phyloP scores from a whole-genome alignment of 208 protist species.

The Perkinsela sp. region DNA sequence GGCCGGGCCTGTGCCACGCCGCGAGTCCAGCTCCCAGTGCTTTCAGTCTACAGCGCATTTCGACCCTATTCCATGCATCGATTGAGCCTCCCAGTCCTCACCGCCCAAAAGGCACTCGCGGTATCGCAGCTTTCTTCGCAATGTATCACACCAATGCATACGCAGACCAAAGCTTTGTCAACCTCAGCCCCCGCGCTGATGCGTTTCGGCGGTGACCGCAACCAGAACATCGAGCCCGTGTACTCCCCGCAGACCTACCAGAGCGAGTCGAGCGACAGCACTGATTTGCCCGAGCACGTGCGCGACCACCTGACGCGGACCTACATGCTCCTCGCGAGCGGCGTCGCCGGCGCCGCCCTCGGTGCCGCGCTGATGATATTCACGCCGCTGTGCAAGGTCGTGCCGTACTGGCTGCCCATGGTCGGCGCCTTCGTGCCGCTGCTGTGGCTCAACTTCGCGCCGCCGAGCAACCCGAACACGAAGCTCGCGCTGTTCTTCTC shows the following conservation, averaged over 20 bases:
- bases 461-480: conserved; percentile 22
- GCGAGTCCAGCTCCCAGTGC: too few relatives aligned
- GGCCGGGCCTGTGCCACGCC: too few relatives aligned
- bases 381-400: conserved; percentile 23
- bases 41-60: too few relatives aligned
- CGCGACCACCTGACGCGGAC: conserved; percentile 39
- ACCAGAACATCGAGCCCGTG: neutral
- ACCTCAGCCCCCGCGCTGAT: too few relatives aligned
- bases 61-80: too few relatives aligned
- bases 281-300: conserved; percentile 41
- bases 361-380: conserved; percentile 42
- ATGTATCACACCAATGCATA: too few relatives aligned
- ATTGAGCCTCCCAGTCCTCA: too few relatives aligned
- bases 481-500: conserved; percentile 39
- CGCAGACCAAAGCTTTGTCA: too few relatives aligned
- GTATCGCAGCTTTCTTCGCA: too few relatives aligned
- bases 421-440: conserved; percentile 39
- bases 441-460: conserved; percentile 43
- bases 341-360: conserved; percentile 9
- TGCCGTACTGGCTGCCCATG: conserved; percentile 54
- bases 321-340: conserved; percentile 32
- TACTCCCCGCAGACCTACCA: conserved; percentile 3
- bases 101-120: too few relatives aligned
- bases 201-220: neutral
- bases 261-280: conserved; percentile 15